A percentile compares a stretch with the other conserved stretches of the same genome.
These are phyloP conservation scores for Metarhizium sp. DNA, from an alignment of 2,329 filamentous ascomycete genomes.

Conservation along the genomic window DNA sequence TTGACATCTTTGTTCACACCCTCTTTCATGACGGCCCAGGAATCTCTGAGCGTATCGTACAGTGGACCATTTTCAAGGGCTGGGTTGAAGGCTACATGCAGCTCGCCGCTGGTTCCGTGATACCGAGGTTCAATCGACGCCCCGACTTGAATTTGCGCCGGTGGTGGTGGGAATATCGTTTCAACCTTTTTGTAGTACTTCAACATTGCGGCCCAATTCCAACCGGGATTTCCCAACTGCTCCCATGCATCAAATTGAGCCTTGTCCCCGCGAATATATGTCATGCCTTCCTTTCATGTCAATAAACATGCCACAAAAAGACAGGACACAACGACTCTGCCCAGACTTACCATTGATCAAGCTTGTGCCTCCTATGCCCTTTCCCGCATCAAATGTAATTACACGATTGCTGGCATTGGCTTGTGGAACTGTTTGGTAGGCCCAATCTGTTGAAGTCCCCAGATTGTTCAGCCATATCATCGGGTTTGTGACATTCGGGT, in stretches of 20 bases:
- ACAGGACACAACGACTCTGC: not conserved
- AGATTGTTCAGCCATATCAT: slow-evolving; percentile 16
- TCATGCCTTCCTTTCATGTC: slow-evolving; percentile 25
- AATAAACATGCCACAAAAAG: not conserved
- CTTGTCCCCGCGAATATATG: slow-evolving; percentile 33
- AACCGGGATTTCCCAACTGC: slow-evolving; percentile 30
- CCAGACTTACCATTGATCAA: slow-evolving; percentile 26
- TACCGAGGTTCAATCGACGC: slow-evolving; percentile 22
- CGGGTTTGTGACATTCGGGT: slow-evolving; percentile 22
- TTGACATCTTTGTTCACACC: slow-evolving; percentile 27
- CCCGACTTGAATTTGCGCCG: slow-evolving; percentile 23
- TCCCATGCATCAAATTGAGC: slow-evolving; percentile 35
- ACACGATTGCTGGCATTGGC: slow-evolving; percentile 18
- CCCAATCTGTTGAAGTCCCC: slow-evolving; percentile 23
- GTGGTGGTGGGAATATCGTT: slow-evolving; percentile 21
- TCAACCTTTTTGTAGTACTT: slow-evolving; percentile 38
- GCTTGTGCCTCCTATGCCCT: slow-evolving; percentile 30
- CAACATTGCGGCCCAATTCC: slow-evolving; percentile 34
- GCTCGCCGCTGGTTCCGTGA: slow-evolving; percentile 25
- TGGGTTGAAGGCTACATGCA: slow-evolving; percentile 28
- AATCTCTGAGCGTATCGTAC: slow-evolving; percentile 15
- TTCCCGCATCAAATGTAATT: slow-evolving; percentile 24
- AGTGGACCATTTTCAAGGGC: slow-evolving; percentile 24
- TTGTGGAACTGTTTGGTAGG: slow-evolving; percentile 24
- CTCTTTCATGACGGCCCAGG: slow-evolving; percentile 25